A percentile compares a stretch with the other conserved stretches of the same genome.
Conservation (phyloP, 148 eudicot genomes). For the Camellia granthamiana region DNA sequence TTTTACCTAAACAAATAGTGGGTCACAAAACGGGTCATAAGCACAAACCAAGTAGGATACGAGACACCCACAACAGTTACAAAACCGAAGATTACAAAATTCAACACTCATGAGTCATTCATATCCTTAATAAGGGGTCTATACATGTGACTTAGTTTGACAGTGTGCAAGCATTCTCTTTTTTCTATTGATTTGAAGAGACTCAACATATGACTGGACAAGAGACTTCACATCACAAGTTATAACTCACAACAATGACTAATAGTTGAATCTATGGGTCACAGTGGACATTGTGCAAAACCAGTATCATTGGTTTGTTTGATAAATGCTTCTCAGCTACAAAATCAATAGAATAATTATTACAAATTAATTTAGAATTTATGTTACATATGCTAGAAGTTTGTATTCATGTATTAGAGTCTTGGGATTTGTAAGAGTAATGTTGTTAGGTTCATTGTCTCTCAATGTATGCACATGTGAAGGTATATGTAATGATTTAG, state of each 20-base stretch:
- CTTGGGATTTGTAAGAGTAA: too few relatives aligned
- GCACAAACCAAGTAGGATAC: too few relatives aligned
- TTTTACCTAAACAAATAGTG: too few relatives aligned
- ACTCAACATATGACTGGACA: too few relatives aligned
- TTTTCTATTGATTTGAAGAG: neutral
- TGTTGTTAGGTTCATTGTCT: too few relatives aligned
- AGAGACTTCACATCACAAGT: neutral
- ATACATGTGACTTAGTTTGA: neutral
- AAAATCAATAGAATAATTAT: neutral
- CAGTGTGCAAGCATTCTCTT: neutral
- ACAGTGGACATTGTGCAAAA: neutral
- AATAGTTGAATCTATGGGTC: neutral
- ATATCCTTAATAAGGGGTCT: neutral
- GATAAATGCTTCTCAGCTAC: neutral
- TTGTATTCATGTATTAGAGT: too few relatives aligned
- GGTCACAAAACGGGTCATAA: too few relatives aligned
- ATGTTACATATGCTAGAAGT: too few relatives aligned
- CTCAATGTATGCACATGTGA: too few relatives aligned
- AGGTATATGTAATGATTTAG: too few relatives aligned
- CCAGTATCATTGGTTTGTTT: neutral
- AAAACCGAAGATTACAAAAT: neutral
- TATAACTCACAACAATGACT: neutral
- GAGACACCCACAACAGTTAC: too few relatives aligned
- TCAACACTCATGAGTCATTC: neutral
- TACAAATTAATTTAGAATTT: too few relatives aligned